Conservation (phyloP, 805 yeast genomes). For the Saitoella complicata region DNA sequence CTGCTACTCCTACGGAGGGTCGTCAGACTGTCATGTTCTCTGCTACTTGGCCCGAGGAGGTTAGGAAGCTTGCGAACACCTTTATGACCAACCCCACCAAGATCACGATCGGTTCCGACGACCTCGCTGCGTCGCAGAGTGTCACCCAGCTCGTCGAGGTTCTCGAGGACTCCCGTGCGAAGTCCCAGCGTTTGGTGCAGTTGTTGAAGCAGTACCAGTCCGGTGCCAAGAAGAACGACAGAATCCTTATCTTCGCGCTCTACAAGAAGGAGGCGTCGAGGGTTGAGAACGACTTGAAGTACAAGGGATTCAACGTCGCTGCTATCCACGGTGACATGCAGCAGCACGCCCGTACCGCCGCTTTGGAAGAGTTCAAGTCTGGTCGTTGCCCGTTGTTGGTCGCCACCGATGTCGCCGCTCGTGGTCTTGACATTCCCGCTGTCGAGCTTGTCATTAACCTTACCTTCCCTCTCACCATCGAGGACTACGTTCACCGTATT, state of each 20-base stretch:
- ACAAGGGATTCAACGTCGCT: conserved; percentile 66
- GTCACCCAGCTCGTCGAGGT: conserved; percentile 91
- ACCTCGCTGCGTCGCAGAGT: conserved; percentile 83
- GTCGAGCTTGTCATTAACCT: conserved; percentile 89
- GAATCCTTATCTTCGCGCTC: conserved; percentile 78
- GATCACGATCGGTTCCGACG: conserved; percentile 75
- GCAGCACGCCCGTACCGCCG: conserved; percentile 81
- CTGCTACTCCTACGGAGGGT: conserved; percentile 32
- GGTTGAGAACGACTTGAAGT: conserved; percentile 56
- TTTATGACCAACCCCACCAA: conserved; percentile 75
- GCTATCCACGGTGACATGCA: conserved; percentile 94
- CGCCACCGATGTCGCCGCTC: conserved; percentile 89
- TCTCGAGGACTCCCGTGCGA: conserved; percentile 51
- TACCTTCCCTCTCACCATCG: conserved; percentile 91
- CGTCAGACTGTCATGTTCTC: conserved; percentile 97
- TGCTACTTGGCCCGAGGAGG: conserved; percentile 99
- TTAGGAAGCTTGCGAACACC: conserved; percentile 72
- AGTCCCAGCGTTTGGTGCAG: conserved; percentile 60
- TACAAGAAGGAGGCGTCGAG: conserved; percentile 94
- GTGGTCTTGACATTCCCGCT: conserved; percentile 98
- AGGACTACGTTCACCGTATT: conserved; percentile 92
- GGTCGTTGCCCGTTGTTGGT: conserved; percentile 63
- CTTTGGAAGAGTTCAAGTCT: conserved; percentile 67
- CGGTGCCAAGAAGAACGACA: conserved; percentile 52
- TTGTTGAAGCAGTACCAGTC: conserved; percentile 60